Conservation (phyloP, 371 early-diverging fungal species). For the Mortierella sp. region DNA sequence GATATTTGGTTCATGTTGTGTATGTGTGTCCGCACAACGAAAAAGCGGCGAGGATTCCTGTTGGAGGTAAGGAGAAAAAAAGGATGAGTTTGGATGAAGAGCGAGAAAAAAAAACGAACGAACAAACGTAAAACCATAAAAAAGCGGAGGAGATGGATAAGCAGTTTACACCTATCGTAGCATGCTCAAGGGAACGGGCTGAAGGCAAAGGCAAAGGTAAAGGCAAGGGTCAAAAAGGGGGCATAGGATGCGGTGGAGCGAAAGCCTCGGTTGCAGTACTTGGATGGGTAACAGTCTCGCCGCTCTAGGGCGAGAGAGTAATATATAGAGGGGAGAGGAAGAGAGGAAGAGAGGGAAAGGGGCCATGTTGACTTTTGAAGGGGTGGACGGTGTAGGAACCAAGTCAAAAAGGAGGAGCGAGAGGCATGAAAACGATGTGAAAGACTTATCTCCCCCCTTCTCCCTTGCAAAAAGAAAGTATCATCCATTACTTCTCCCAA, state of each 20-base stretch:
- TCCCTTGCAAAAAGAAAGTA: too few species aligned
- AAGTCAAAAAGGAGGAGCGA: background rate
- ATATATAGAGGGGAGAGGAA: background rate
- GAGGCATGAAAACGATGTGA: background rate
- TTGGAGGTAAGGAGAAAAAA: too few species aligned
- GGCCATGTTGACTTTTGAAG: background rate
- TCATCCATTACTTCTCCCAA: too few species aligned
- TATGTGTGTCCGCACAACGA: background rate
- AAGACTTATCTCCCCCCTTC: too few species aligned
- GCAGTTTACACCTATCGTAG: slow-evolving; percentile 1
- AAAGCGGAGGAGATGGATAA: too few species aligned
- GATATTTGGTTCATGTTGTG: background rate
- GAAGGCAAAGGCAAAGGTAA: background rate
- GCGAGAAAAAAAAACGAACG: too few species aligned
- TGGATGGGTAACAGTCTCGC: background rate
- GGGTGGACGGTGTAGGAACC: background rate
- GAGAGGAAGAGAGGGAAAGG: background rate
- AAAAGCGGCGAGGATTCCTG: too few species aligned
- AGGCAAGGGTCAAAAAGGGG: background rate
- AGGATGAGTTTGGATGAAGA: too few species aligned
- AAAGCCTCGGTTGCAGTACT: background rate
- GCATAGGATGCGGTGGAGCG: background rate
- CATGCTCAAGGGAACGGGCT: background rate
- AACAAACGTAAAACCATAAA: too few species aligned
- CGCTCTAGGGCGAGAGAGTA: background rate